A percentile compares a stretch with the other conserved stretches of the same genome.
These are phyloP conservation scores for Colletotrichum costaricense DNA, from an alignment of 2,329 filamentous ascomycete genomes.

Conservation along the genomic window DNA sequence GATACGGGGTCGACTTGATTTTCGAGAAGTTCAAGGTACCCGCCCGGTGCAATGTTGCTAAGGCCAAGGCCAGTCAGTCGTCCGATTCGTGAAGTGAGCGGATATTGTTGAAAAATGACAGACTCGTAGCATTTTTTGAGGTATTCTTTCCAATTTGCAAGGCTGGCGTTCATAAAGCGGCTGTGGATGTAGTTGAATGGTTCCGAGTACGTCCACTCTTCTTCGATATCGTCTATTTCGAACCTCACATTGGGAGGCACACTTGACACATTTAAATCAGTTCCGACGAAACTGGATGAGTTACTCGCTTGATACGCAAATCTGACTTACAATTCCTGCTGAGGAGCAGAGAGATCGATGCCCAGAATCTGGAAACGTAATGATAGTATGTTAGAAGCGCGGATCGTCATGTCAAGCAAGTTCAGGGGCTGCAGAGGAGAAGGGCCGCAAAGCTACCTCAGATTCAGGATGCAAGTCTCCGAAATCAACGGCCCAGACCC, in stretches of 20 bases:
- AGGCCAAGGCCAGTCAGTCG: not conserved
- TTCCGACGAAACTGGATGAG: not conserved
- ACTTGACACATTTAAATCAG: not conserved
- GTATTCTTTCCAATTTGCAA: not conserved
- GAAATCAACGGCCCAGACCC: slow-evolving; percentile 40
- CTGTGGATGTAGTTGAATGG: not conserved
- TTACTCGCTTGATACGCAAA: not conserved
- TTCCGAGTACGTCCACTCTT: not conserved
- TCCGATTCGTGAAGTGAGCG: not conserved
- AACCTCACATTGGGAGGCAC: not conserved
- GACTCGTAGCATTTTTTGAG: not conserved
- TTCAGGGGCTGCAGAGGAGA: too few species aligned
- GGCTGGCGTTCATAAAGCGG: not conserved
- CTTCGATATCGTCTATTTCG: not conserved
- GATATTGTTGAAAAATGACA: rapidly evolving
- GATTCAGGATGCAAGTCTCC: slow-evolving; percentile 44
- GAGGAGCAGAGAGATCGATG: not conserved
- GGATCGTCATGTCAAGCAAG: too few species aligned
- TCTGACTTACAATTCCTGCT: not conserved
- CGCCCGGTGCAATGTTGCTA: not conserved
- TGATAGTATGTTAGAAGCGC: not conserved
- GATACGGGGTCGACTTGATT: not conserved
- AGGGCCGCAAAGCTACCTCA: slow-evolving; percentile 34
- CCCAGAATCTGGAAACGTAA: not conserved
- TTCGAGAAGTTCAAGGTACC: not conserved